Conservation (phyloP, 2,329 filamentous ascomycete species). For the Verticillium klebahnii region DNA sequence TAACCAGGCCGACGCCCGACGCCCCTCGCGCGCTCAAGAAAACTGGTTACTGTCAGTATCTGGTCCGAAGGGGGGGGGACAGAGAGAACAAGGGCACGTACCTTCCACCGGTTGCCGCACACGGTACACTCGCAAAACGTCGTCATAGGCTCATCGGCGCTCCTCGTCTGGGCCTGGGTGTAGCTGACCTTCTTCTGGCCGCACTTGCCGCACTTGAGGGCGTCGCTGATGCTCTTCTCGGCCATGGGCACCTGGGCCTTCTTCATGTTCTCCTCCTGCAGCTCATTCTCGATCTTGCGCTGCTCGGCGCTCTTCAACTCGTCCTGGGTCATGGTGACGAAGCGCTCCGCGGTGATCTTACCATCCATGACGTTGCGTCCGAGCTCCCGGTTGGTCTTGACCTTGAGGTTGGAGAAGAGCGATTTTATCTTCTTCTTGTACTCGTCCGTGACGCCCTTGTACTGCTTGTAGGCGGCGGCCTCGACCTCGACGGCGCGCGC, state of each 20-base stretch:
- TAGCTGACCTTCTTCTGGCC: constrained; percentile 93
- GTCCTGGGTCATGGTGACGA: constrained; percentile 83
- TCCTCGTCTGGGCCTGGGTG: constrained; percentile 90
- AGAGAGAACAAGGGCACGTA: constrained; percentile 28
- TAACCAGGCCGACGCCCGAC: constrained; percentile 7
- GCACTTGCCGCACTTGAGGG: constrained; percentile 86
- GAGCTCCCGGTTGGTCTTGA: constrained; percentile 77
- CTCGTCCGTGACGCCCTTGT: constrained; percentile 64
- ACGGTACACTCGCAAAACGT: constrained; percentile 69
- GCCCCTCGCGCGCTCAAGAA: constrained; percentile 10
- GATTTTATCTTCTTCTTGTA: constrained; percentile 90
- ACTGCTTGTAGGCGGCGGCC: constrained; percentile 64
- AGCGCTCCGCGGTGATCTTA: constrained; percentile 65
- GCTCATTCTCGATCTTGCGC: constrained; percentile 67
- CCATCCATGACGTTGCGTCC: constrained; percentile 71
- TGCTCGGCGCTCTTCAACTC: constrained; percentile 87
- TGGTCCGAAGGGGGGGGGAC: constrained; percentile 8
- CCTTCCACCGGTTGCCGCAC: constrained; percentile 70
- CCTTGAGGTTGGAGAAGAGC: constrained; percentile 92
- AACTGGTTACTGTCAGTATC: constrained; percentile 6
- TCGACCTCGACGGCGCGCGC: constrained; percentile 79
- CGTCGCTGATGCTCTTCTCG: constrained; percentile 85
- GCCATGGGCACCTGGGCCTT: constrained; percentile 91
- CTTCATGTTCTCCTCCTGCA: constrained; percentile 92
- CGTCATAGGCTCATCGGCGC: constrained; percentile 90